These are phyloP conservation scores for Xenoacremonium recifei DNA, from an alignment of 2,329 filamentous ascomycete species.

Conservation along the genomic window DNA sequence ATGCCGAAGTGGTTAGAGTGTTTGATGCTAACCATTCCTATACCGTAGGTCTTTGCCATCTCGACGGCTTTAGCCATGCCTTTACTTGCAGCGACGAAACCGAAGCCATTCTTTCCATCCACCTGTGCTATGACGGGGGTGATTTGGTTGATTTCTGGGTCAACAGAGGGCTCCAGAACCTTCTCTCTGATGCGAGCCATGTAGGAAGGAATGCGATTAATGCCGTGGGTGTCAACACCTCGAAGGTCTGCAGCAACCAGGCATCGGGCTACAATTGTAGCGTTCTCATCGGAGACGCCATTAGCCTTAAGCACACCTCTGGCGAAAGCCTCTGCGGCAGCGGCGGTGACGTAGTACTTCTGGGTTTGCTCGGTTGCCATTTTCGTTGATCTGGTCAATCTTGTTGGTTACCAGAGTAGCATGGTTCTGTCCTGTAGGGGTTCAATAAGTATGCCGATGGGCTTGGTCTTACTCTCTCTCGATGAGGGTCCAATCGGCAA, in stretches of 20 bases:
- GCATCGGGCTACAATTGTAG: slow-evolving; percentile 59
- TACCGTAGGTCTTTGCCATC: slow-evolving; percentile 63
- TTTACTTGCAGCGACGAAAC: slow-evolving; percentile 64
- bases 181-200: slow-evolving; percentile 60
- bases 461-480: too few relatives aligned
- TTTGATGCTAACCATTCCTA: slow-evolving; percentile 71
- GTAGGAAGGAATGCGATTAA: slow-evolving; percentile 74
- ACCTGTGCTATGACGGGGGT: slow-evolving; percentile 70
- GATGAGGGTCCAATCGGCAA: too few relatives aligned
- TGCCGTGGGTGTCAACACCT: slow-evolving; percentile 72
- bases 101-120: slow-evolving; percentile 67
- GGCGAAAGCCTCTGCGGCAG: too few relatives aligned
- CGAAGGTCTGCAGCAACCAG: slow-evolving; percentile 72
- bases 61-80: slow-evolving; percentile 66
- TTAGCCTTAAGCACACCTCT: slow-evolving; percentile 36
- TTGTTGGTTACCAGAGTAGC: too few relatives aligned
- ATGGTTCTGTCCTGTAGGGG: too few relatives aligned
- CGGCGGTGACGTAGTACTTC: too few relatives aligned
- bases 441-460: too few relatives aligned
- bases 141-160: neutral
- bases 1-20: slow-evolving; percentile 81
- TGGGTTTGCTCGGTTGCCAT: too few relatives aligned
- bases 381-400: too few relatives aligned
- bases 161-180: slow-evolving; percentile 54
- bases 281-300: slow-evolving; percentile 55